Base-by-base conservation (phyloP, 768 basidiomycete species). In the Plicaturopsis crispa region DNA sequence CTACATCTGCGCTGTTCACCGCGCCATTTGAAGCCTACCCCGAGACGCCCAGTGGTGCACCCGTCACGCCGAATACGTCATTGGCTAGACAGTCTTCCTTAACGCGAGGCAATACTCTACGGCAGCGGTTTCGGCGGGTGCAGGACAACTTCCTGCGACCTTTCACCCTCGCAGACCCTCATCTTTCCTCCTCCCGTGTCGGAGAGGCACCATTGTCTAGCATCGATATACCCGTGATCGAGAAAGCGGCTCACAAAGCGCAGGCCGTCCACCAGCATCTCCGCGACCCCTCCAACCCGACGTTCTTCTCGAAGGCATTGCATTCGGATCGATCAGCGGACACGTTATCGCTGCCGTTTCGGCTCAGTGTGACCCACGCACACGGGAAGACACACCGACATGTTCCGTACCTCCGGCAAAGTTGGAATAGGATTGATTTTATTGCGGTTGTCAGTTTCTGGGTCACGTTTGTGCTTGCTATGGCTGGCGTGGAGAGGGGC, bases 371-470 rank as follows among this genome's bases (percentile, higher is more conserved):
- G n/a, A 60, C 61, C 13, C 61, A 73, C 44, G 61, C 72, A 1
- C 73, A 69, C 43, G 65, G 72, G 38, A 75, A 77, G 46, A 71
- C 76, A n/a, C 61, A 63, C 19, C 66, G 78, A 23, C 80, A 84
- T 45, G 67, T 92, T 2, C 92, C 94, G 0, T 98, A 90, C 55
- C 69, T 98, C 1, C 73, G 94, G 6, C 91, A 97, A 52, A 86
- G 85, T 39, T 97, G 92, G 92, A 84, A 75, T 50, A 66, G 91
- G 36, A 84, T 96, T 39, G 94, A 98, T 55, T 78, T 84, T 46
- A 60, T 97, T 31, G 89, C 94, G 1, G 77, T 97, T 32, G 47
- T 84, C 10, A 72, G 78, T 45, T 97, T 92, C 57, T 98, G 93
- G 93, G 72, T 87, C 36, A 68, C 73, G 6, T 93, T 97, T 53